Percentiles rank a stretch among this genome's conserved stretches.
Conservation (phyloP, 495 filamentous ascomycete species). For the Chaetomium tenue region DNA sequence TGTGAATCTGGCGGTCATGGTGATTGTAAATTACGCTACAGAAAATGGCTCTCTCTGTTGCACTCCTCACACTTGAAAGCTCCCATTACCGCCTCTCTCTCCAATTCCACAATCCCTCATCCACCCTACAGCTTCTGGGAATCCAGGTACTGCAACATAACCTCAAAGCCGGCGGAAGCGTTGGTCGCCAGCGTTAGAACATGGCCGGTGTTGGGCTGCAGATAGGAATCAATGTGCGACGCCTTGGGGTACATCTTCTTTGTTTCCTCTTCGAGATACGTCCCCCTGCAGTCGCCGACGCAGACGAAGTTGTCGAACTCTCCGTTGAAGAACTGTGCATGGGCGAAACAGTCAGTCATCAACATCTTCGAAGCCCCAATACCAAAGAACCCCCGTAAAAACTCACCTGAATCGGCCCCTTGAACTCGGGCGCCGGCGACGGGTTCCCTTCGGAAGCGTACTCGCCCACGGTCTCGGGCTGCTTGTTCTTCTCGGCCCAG, state of each 20-base stretch:
- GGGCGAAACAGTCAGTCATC: background rate
- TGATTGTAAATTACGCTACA: no score
- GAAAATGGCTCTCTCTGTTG: no score
- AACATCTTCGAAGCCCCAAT: background rate
- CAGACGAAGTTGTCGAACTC: constrained; percentile 12
- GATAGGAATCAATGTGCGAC: background rate
- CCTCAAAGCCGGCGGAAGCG: constrained; percentile 3
- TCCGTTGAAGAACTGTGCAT: background rate
- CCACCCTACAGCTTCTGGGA: background rate
- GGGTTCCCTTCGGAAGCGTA: background rate
- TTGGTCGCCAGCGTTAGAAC: constrained; percentile 6
- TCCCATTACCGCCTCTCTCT: no score
- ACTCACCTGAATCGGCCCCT: constrained; percentile 4
- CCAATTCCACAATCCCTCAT: background rate
- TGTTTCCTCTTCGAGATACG: background rate
- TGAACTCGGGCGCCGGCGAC: background rate
- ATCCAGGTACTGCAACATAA: constrained; percentile 5
- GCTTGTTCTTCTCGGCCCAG: background rate
- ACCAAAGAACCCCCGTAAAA: background rate
- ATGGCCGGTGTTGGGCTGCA: constrained; percentile 9
- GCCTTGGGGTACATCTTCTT: background rate
- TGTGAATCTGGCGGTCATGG: no score
- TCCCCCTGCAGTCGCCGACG: constrained; percentile 1
- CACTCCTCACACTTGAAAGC: no score
- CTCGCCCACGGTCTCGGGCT: constrained; percentile 3